Conservation (phyloP, 352 stramenopile genomes). For the Globisporangium paroecandrum region DNA sequence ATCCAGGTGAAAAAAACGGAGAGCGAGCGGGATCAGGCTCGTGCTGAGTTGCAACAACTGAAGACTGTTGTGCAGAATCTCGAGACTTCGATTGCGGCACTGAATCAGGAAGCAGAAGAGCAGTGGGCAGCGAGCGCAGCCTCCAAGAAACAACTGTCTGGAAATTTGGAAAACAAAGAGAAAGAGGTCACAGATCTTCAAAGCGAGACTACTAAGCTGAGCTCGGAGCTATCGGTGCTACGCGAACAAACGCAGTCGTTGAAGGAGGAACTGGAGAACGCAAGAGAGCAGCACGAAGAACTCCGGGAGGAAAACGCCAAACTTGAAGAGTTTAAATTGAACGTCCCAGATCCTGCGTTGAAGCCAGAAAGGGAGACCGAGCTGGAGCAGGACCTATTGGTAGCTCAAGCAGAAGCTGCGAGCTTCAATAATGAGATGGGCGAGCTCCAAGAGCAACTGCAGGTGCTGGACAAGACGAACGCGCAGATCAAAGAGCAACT, state of each 20-base stretch:
- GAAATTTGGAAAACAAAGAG: conserved; percentile 17
- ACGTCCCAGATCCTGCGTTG: neutral
- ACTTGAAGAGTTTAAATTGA: neutral
- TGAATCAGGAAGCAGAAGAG: conserved; percentile 18
- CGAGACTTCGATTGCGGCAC: neutral
- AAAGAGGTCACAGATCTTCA: conserved; percentile 17
- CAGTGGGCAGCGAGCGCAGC: neutral
- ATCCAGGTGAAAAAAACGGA: conserved; percentile 14
- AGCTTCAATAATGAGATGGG: conserved; percentile 25
- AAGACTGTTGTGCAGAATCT: conserved; percentile 4
- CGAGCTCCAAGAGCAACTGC: conserved; percentile 30
- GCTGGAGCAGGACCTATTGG: neutral
- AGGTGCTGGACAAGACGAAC: conserved; percentile 26
- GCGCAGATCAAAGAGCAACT: conserved; percentile 40
- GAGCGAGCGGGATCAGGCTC: conserved; percentile 15
- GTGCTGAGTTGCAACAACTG: conserved; percentile 10
- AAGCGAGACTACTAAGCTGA: conserved; percentile 16
- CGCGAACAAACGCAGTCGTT: neutral
- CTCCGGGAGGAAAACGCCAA: neutral
- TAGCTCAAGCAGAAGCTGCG: conserved; percentile 9
- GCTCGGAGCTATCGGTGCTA: neutral
- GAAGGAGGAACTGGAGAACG: neutral
- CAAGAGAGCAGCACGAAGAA: neutral
- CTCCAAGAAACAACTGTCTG: neutral
- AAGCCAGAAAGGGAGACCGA: neutral